Evolutionary conservation across 2,329 filamentous ascomycete genomes (phyloP), one percentile per base, ranked within the genome.

Genomic region (Pseudopyricularia javanii): DNA sequence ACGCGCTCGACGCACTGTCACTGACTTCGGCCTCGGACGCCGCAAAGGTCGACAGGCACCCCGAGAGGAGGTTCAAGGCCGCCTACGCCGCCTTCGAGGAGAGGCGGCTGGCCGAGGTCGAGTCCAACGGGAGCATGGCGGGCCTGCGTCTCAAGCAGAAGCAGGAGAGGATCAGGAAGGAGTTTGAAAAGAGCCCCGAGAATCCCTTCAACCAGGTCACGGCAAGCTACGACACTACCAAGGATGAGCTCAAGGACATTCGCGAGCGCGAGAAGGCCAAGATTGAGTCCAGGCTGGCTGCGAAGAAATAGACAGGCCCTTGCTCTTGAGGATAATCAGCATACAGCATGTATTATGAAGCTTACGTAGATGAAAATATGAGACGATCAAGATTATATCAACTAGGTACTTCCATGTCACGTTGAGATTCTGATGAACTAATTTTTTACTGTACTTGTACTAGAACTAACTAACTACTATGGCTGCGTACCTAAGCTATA

Each of bases 131-230:
- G 52, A 82, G 72, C 59, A 77, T 76, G 20, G 68, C 85, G 54
- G 89, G 88, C 1, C 68, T 97, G 64, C 76, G 91, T 54, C 74
- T 87, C 60, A 81, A 94, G 60, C 91, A 96, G 78, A 85, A 87
- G 69, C 83, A 91, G 62, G 86, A 91, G 57, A 76, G 84, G 63
- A 87, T 95, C 59, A 71, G 80, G 57, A 94, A 95, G 75, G 93
- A 97, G 72, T 98, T 97, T 67, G 86, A 95, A 69, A 94, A 89
- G 75, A 87, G 86, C 63, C 85, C 88, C 1, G 91, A 97, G 61
- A 98, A 98, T 68, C 93, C 93, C 14, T 93, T 95, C 72, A 95
- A 95, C 71, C 88, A 95, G 71, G 83, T 85, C 15, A 80, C 74
- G 51, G 87, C 82, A 2, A 68, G 74, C 3, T 94, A 89, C 70